These are phyloP conservation scores for Lathyrus tuberosus DNA, from an alignment of 306 rosid genomes.

Conservation along the genomic window DNA sequence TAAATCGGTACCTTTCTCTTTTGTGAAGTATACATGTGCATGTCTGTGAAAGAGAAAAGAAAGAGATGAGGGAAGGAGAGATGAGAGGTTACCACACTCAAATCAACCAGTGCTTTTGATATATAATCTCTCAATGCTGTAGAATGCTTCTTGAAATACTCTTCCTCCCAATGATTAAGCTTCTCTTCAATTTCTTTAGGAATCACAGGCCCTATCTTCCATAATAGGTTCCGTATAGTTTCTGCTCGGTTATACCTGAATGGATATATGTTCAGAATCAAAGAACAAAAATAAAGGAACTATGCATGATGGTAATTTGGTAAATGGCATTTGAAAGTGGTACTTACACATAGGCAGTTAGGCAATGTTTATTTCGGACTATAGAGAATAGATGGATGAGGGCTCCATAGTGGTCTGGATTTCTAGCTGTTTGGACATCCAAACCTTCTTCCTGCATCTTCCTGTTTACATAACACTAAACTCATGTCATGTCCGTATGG, in stretches of 20 bases:
- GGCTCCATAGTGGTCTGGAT: too few species aligned
- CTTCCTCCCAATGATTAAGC: conserved; percentile 73
- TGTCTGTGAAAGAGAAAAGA: background rate
- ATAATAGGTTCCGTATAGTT: conserved; percentile 57
- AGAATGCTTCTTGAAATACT: conserved; percentile 76
- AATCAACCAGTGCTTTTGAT: conserved; percentile 62
- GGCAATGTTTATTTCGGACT: too few species aligned
- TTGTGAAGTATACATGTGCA: background rate
- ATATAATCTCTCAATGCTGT: conserved; percentile 64
- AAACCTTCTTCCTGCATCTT: too few species aligned
- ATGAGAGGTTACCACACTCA: conserved; percentile 80
- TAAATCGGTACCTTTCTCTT: conserved; percentile 1
- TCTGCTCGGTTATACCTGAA: conserved; percentile 75
- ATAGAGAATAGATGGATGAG: too few species aligned
- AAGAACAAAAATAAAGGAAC: conserved; percentile 13
- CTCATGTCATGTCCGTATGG: too few species aligned
- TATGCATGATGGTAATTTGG: background rate
- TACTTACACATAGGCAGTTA: conserved; percentile 68
- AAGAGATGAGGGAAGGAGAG: background rate
- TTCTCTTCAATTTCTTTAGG: conserved; percentile 78
- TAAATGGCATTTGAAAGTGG: conserved; percentile 31
- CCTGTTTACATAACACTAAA: too few species aligned
- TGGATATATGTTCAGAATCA: conserved; percentile 31
- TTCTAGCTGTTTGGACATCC: too few species aligned
- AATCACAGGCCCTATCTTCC: conserved; percentile 81